phyloP scores from a whole-genome alignment of 768 basidiomycete genomes.

The Suillus bovinus region DNA sequence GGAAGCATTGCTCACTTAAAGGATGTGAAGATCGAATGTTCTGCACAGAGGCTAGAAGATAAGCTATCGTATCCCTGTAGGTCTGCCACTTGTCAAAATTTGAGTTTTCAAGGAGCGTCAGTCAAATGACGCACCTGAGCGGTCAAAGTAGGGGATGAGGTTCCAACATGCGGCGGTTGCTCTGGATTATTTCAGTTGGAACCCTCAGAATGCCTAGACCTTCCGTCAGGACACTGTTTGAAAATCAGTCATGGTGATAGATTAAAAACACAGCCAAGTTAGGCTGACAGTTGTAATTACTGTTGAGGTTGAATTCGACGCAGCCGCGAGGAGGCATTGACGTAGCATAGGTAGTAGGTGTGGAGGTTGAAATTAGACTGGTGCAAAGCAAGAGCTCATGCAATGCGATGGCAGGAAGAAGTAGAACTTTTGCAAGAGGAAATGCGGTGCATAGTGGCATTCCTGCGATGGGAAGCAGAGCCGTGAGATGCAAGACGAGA shows the following conservation, averaged over 20 bases:
- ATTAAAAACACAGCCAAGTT: no score
- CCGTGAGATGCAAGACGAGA: not conserved
- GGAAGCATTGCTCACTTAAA: not conserved
- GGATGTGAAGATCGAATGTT: not conserved
- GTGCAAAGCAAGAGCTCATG: not conserved
- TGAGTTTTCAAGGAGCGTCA: not conserved
- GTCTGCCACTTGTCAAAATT: not conserved
- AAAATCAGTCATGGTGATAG: no score
- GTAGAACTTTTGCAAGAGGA: not conserved
- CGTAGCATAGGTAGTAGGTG: no score
- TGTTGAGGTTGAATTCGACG: no score
- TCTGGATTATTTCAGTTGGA: no score
- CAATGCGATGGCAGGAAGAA: not conserved
- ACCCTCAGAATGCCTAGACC: no score
- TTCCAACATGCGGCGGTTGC: no score
- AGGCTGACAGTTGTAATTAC: no score
- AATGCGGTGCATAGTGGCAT: not conserved
- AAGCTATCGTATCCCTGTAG: not conserved
- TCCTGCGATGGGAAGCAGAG: not conserved
- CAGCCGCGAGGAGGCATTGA: no score
- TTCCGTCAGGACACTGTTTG: no score
- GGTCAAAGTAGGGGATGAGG: not conserved
- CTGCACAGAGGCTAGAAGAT: not conserved
- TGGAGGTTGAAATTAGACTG: slow-evolving; percentile 1
- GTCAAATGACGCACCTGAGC: not conserved